Conservation (phyloP, 2,329 filamentous ascomycete species). For the Ilyonectria sp. region DNA sequence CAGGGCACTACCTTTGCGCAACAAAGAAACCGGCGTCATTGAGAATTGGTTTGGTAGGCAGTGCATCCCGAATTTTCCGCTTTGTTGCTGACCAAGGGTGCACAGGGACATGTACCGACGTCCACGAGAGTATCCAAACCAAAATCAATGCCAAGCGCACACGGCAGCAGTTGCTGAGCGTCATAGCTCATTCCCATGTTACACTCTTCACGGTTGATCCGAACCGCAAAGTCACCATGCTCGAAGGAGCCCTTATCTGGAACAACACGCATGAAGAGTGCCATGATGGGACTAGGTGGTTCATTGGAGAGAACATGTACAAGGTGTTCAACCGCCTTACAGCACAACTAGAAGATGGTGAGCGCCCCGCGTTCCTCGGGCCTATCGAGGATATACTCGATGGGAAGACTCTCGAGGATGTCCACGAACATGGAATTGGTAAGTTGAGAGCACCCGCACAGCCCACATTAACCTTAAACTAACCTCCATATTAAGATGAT, state of each 20-base stretch:
- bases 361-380: slow-evolving; percentile 65
- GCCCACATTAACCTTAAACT: slow-evolving; percentile 1
- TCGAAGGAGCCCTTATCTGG: slow-evolving; percentile 78
- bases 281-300: slow-evolving; percentile 61
- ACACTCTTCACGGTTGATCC: slow-evolving; percentile 82
- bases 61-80: background rate
- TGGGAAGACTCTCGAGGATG: slow-evolving; percentile 72
- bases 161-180: slow-evolving; percentile 79
- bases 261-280: slow-evolving; percentile 58
- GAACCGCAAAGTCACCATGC: slow-evolving; percentile 73
- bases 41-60: slow-evolving; percentile 81
- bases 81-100: background rate
- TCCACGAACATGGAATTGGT: slow-evolving; percentile 74
- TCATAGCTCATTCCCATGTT: slow-evolving; percentile 82
- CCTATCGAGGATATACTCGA: slow-evolving; percentile 76
- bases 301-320: slow-evolving; percentile 75
- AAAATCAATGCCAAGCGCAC: slow-evolving; percentile 76
- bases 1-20: slow-evolving; percentile 77
- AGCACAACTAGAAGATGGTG: slow-evolving; percentile 58
- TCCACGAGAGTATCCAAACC: slow-evolving; percentile 80
- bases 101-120: slow-evolving; percentile 79
- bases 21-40: slow-evolving; percentile 76
- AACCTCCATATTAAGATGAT: slow-evolving; percentile 58
- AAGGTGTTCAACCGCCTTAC: slow-evolving; percentile 72
- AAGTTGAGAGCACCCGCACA: slow-evolving; percentile 38